Evolutionary conservation across 2,329 filamentous ascomycete genomes (phyloP).

Genomic region (Elsinoe necatrix): DNA sequence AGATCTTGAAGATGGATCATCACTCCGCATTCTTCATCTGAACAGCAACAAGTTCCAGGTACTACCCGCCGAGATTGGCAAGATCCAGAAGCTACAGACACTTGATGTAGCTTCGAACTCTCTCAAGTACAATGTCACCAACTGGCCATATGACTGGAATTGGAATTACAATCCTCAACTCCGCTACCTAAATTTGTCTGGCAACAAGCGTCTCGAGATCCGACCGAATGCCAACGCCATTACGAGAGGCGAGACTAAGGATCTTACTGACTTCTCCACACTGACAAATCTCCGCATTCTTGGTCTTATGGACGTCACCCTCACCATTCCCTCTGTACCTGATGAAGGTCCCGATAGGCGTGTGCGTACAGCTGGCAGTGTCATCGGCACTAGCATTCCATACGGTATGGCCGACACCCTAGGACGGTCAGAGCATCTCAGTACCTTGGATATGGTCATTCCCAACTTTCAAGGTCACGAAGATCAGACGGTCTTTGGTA

Average conservation of each 20-base stretch:
- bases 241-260: constrained; percentile 51
- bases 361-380: constrained; percentile 91
- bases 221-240: constrained; percentile 52
- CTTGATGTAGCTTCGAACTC: constrained; percentile 92
- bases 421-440: constrained; percentile 86
- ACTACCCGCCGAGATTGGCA: constrained; percentile 85
- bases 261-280: constrained; percentile 84
- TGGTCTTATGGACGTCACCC: constrained; percentile 94
- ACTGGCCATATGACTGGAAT: constrained; percentile 99
- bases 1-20: constrained; percentile 81
- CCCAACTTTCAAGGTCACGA: constrained; percentile 85
- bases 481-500: constrained; percentile 80
- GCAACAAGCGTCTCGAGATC: constrained; percentile 94
- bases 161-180: constrained; percentile 98
- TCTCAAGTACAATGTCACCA: constrained; percentile 97
- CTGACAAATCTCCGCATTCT: constrained; percentile 76
- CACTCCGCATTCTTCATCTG: constrained; percentile 83
- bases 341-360: constrained; percentile 92
- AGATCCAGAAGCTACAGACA: constrained; percentile 83
- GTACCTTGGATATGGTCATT: constrained; percentile 90
- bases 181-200: constrained; percentile 89
- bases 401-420: constrained; percentile 98
- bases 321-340: constrained; percentile 85
- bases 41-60: constrained; percentile 98
- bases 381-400: constrained; percentile 71